A percentile compares a stretch with the other conserved stretches of the same genome.
phyloP scores from a whole-genome alignment of 2,329 filamentous ascomycete genomes.

The Sclerotinia spermophila region DNA sequence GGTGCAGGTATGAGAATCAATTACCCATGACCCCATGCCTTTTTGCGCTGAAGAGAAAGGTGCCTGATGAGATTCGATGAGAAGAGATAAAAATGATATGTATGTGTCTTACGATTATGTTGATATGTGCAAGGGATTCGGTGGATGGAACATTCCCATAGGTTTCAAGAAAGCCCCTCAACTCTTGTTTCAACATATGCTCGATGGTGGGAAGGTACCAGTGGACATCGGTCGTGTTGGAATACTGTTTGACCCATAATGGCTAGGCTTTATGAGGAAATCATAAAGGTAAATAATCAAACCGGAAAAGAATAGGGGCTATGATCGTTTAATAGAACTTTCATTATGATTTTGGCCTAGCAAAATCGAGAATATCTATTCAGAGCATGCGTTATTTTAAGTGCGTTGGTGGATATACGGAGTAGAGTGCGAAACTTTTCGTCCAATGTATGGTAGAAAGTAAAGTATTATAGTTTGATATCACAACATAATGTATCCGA shows the following conservation, averaged over 20 bases:
- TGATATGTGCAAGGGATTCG: neutral
- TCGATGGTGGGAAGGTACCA: neutral
- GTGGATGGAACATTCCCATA: neutral
- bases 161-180: neutral
- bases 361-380: neutral
- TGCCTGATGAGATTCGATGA: neutral
- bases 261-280: neutral
- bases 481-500: neutral
- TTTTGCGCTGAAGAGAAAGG: conserved; percentile 18
- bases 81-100: neutral
- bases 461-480: neutral
- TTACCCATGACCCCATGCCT: conserved; percentile 21
- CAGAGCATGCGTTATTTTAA: neutral
- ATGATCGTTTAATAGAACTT: neutral
- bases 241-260: neutral
- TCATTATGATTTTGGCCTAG: neutral
- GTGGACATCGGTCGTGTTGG: neutral
- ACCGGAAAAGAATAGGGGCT: neutral
- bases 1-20: conserved; percentile 23
- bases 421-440: neutral
- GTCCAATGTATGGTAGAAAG: neutral
- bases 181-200: neutral
- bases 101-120: neutral
- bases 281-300: neutral
- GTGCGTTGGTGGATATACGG: neutral